These are phyloP conservation scores for Penicillium sp. DNA, from an alignment of 2,329 filamentous ascomycete species.

Conservation along the genomic window DNA sequence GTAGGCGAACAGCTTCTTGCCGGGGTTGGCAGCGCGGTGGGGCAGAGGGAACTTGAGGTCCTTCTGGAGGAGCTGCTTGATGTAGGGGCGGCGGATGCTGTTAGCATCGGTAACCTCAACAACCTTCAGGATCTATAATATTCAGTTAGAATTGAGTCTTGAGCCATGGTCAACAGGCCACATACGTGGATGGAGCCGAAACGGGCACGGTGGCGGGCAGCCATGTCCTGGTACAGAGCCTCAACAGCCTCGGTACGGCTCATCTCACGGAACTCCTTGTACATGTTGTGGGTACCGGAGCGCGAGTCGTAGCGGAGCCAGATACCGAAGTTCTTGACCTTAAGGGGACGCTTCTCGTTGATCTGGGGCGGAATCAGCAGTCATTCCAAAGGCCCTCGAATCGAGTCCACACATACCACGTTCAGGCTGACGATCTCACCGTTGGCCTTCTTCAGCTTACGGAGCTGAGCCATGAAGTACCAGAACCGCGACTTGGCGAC, in stretches of 20 bases:
- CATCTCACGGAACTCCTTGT: slow-evolving; percentile 99
- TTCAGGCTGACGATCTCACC: slow-evolving; percentile 98
- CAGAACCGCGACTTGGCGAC: slow-evolving; percentile 99
- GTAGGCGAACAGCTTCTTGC: slow-evolving; percentile 88
- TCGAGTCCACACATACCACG: slow-evolving; percentile 61
- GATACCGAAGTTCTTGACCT: slow-evolving; percentile 99
- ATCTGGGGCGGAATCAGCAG: slow-evolving; percentile 55
- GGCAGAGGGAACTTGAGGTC: slow-evolving; percentile 96
- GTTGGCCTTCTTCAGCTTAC: slow-evolving; percentile 99
- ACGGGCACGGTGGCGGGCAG: slow-evolving; percentile 93
- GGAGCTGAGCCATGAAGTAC: slow-evolving; percentile 99
- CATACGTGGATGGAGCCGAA: slow-evolving; percentile 98
- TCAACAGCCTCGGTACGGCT: slow-evolving; percentile 92
- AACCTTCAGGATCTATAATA: slow-evolving; percentile 84
- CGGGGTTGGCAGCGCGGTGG: slow-evolving; percentile 83
- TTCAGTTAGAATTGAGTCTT: slow-evolving; percentile 11
- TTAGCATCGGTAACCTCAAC: slow-evolving; percentile 93
- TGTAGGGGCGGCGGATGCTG: slow-evolving; percentile 96
- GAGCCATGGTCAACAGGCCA: slow-evolving; percentile 23
- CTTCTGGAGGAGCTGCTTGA: slow-evolving; percentile 97
- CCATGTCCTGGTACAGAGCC: slow-evolving; percentile 99
- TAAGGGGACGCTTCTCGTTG: slow-evolving; percentile 96
- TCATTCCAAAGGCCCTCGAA: slow-evolving; percentile 1
- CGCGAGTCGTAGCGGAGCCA: slow-evolving; percentile 99
- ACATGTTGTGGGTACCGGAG: slow-evolving; percentile 99